Conservation (phyloP, 148 eudicot genomes). For the Rhododendron mucronatum region DNA sequence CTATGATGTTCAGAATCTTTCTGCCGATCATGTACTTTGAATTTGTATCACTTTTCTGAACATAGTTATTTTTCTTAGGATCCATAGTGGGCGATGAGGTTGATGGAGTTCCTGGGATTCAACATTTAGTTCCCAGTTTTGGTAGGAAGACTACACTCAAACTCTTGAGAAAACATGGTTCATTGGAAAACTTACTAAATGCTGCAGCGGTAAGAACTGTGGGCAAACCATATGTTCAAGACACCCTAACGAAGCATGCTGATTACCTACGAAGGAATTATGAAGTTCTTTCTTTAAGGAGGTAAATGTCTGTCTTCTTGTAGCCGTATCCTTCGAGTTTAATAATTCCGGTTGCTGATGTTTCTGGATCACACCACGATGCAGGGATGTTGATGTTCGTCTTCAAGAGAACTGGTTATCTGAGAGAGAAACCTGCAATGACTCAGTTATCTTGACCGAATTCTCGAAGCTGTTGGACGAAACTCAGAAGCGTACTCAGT, state of each 20-base stretch:
- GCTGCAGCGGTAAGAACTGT: conserved; percentile 89
- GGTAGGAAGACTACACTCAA: conserved; percentile 85
- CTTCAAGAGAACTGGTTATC: conserved; percentile 77
- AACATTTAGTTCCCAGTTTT: conserved; percentile 74
- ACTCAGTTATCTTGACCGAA: conserved; percentile 36
- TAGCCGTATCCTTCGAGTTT: background rate
- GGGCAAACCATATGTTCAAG: conserved; percentile 78
- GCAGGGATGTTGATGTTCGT: conserved; percentile 63
- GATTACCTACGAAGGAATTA: conserved; percentile 66
- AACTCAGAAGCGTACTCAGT: conserved; percentile 13
- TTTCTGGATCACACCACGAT: background rate
- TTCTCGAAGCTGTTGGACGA: conserved; percentile 31
- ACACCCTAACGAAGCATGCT: conserved; percentile 75
- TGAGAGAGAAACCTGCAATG: conserved; percentile 56
- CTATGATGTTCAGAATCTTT: background rate
- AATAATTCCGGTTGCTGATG: background rate
- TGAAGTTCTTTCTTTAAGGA: conserved; percentile 76
- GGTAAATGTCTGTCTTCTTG: conserved; percentile 35
- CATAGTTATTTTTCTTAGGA: conserved; percentile 35
- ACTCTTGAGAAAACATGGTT: conserved; percentile 74
- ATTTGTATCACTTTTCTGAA: background rate
- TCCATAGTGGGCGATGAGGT: conserved; percentile 89
- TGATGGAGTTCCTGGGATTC: conserved; percentile 95
- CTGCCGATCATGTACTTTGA: background rate
- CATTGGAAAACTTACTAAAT: conserved; percentile 63